Percentiles rank a stretch among this genome's conserved stretches.
phyloP scores from a whole-genome alignment of 208 protist genomes.

The Leishmania martiniquensis region DNA sequence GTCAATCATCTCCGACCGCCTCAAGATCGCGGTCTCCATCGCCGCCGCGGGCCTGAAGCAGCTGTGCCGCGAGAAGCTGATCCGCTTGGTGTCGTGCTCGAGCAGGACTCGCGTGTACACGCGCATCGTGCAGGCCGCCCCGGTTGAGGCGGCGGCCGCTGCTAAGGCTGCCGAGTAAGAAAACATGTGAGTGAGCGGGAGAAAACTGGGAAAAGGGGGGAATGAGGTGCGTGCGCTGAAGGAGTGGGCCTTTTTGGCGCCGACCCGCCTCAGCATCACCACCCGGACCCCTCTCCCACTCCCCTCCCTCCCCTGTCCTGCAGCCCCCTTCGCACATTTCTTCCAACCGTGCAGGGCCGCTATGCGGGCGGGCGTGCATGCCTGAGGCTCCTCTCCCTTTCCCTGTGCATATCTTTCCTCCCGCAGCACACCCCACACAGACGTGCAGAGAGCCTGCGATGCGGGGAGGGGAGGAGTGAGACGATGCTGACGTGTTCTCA shows the following conservation, averaged over 20 bases:
- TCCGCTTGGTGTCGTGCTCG: slow-evolving; percentile 79
- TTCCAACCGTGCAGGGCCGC: not conserved
- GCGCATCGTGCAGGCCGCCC: slow-evolving; percentile 48
- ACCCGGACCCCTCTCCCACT: not conserved
- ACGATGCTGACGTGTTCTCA: not conserved
- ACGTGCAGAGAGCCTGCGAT: no score
- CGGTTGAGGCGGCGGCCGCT: slow-evolving; percentile 32
- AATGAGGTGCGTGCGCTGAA: not conserved
- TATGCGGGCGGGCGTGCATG: not conserved
- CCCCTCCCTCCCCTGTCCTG: not conserved
- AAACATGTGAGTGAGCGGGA: not conserved
- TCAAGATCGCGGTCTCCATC: slow-evolving; percentile 88
- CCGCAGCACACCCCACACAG: no score
- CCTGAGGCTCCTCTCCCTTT: not conserved
- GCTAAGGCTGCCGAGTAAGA: slow-evolving; percentile 33
- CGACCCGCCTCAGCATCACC: not conserved
- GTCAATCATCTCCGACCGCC: slow-evolving; percentile 87
- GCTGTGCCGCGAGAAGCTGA: slow-evolving; percentile 83
- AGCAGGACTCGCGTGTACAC: slow-evolving; percentile 87
- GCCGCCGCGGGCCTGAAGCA: slow-evolving; percentile 87
- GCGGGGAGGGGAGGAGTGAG: not conserved
- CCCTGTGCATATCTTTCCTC: not conserved
- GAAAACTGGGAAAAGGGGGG: not conserved
- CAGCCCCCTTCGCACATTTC: not conserved
- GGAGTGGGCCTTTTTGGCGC: not conserved